Conservation (phyloP, 768 basidiomycete species). For the Tylopilus felleus region DNA sequence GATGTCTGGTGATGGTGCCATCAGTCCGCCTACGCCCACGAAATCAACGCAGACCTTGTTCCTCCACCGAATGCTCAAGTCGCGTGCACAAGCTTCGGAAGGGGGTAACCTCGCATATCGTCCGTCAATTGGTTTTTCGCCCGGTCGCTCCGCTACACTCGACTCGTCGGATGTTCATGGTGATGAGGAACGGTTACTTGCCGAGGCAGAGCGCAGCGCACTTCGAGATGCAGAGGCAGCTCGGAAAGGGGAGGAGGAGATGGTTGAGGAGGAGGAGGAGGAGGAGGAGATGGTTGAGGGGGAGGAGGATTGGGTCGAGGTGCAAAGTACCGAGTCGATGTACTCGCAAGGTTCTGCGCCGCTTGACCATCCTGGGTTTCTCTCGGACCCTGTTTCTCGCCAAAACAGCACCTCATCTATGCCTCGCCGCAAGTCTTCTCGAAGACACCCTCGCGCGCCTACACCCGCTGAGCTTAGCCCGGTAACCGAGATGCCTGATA, state of each 20-base stretch:
- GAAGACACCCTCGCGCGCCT: not conserved
- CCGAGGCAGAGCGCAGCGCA: conserved; percentile 13
- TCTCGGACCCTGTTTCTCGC: conserved; percentile 2
- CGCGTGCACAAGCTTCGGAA: conserved; percentile 19
- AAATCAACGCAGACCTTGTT: conserved; percentile 9
- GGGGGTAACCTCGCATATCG: not conserved
- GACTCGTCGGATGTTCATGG: not conserved
- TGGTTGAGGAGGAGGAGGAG: not conserved
- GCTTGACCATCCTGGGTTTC: conserved; percentile 8
- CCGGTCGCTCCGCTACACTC: conserved; percentile 6
- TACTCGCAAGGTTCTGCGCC: conserved; percentile 28
- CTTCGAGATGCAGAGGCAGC: conserved; percentile 12
- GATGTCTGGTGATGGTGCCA: not conserved
- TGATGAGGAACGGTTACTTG: conserved; percentile 14
- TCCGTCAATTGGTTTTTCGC: conserved; percentile 1
- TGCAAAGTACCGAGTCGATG: conserved; percentile 8
- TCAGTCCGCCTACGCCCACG: not conserved
- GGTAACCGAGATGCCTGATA: conserved; percentile 19
- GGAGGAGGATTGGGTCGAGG: conserved; percentile 1
- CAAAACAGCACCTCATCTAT: not conserved
- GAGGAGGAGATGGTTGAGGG: not conserved
- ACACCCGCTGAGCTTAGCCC: conserved; percentile 12
- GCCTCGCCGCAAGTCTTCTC: conserved; percentile 12
- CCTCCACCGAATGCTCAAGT: conserved; percentile 20
- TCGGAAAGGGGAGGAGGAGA: not conserved